phyloP scores from a whole-genome alignment of 75 land plant species.

The Pinus tabuliformis region DNA sequence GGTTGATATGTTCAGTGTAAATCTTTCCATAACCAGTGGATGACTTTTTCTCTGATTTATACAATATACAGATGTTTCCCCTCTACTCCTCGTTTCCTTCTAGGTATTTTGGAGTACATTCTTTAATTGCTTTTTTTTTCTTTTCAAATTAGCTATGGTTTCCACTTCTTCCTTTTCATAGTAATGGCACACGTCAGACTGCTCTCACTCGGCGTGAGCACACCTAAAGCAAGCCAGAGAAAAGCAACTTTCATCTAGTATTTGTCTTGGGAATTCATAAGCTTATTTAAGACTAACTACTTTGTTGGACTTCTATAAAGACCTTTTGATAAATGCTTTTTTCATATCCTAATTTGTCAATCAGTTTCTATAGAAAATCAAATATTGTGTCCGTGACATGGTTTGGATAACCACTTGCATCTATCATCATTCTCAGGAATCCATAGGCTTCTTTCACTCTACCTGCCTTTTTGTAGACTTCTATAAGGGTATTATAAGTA shows the following conservation, averaged over 20 bases:
- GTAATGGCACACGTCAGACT: too few relatives aligned
- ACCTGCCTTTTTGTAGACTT: slow-evolving; percentile 56
- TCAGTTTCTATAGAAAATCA: slow-evolving; percentile 50
- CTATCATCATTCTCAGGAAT: slow-evolving; percentile 60
- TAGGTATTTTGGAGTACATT: too few relatives aligned
- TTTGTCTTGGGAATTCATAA: slow-evolving; percentile 45
- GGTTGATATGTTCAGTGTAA: background rate
- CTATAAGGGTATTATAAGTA: slow-evolving; percentile 68
- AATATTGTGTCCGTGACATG: slow-evolving; percentile 63
- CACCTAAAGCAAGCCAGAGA: background rate
- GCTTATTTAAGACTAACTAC: slow-evolving; percentile 59
- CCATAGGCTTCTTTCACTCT: slow-evolving; percentile 60
- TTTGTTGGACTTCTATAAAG: slow-evolving; percentile 51
- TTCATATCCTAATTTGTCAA: slow-evolving; percentile 45
- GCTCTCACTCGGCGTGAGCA: background rate
- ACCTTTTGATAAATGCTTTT: slow-evolving; percentile 25
- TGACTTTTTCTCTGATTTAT: too few relatives aligned
- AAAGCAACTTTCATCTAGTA: slow-evolving; percentile 50
- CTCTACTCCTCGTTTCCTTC: too few relatives aligned
- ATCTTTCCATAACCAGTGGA: background rate
- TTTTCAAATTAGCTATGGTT: too few relatives aligned
- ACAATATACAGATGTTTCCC: too few relatives aligned
- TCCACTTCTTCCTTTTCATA: too few relatives aligned
- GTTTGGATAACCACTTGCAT: slow-evolving; percentile 57
- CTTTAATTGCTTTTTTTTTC: too few relatives aligned